Conservation (phyloP, 352 stramenopile genomes). For the Globisporangium paddicum region DNA sequence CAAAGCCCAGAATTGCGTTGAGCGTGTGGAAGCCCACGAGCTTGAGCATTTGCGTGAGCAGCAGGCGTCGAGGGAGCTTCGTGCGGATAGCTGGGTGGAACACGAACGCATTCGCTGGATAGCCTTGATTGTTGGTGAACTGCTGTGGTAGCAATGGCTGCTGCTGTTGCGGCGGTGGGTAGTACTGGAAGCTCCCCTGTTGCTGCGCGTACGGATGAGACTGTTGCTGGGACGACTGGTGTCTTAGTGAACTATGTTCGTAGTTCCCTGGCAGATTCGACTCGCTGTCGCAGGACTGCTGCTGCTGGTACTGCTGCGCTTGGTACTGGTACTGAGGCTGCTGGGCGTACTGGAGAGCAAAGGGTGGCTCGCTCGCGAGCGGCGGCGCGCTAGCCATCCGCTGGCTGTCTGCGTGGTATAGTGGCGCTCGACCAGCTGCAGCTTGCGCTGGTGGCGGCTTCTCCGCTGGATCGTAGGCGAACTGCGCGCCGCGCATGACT, state of each 20-base stretch:
- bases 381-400: not conserved
- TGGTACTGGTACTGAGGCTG: not conserved
- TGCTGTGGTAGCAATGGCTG: conserved; percentile 1
- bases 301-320: conserved; percentile 1
- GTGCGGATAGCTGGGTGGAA: not conserved
- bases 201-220: not conserved
- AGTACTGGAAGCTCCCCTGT: conserved; percentile 5
- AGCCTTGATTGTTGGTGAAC: not conserved
- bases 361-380: not conserved
- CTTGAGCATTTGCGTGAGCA: conserved; percentile 1
- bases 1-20: conserved; percentile 48
- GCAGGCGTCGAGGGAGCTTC: not conserved
- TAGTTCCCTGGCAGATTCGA: conserved; percentile 1
- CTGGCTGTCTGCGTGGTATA: not conserved
- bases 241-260: not conserved
- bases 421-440: not conserved
- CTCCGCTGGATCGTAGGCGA: conserved; percentile 5
- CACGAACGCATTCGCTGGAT: not conserved
- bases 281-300: not conserved
- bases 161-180: not conserved
- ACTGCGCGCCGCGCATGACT: not conserved
- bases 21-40: conserved; percentile 44
- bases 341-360: not conserved
- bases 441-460: not conserved
- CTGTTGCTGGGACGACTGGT: not conserved